Base-by-base conservation (phyloP, 108 stramenopile genomes). In the Nannochloropsis salina region DNA sequence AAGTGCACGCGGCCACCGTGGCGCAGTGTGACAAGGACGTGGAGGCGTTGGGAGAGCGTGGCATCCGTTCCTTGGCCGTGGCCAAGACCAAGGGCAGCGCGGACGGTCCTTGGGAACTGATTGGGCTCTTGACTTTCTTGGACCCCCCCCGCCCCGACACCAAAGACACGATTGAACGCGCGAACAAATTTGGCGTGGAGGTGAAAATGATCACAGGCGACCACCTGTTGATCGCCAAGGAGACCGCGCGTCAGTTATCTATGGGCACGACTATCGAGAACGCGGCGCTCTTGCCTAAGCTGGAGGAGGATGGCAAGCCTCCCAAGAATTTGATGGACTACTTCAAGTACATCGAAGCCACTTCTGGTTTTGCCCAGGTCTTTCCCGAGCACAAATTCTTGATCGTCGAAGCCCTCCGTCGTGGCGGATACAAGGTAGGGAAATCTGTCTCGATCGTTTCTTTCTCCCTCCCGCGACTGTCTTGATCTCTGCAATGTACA, bases 181-280 rank as follows among this genome's bases (percentile, higher is more conserved):
- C 92, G 80, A 61, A 86, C 80, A 82, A 86, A 44, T 83, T 88
- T 84, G 94, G 94, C 80, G 92, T 96, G 43, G 85, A 88, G 21
- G 95, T 96, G 42, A 96, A 96, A 87, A 94, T 96, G 94, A 92
- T 94, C 88, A 94, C 95, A 41, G 95, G 95, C 74, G 95, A 96
- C 84, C 95, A 96, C 86, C 51, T 91, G 22, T 61, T 91, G 79
- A 94, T 96, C 90, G 95, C 94, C 42, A 83, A 85, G 45, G 90
- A 96, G 81, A 94, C 94, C 22, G 94, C 93, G 45, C 80, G 84
- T 61, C 80, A 84, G 51, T 88, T 94, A 44, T 90, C 88, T 9
- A 91, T 94, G 92, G 93, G 93, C 44, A 88, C 91, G 80, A 85
- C 89, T 15, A 93, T 94, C 45, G 89, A 93, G 80, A 83, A 80